Evolutionary conservation across 768 basidiomycete genomes (phyloP), one percentile per base, ranked within the genome.

Genomic region (Tulasnella sp.): DNA sequence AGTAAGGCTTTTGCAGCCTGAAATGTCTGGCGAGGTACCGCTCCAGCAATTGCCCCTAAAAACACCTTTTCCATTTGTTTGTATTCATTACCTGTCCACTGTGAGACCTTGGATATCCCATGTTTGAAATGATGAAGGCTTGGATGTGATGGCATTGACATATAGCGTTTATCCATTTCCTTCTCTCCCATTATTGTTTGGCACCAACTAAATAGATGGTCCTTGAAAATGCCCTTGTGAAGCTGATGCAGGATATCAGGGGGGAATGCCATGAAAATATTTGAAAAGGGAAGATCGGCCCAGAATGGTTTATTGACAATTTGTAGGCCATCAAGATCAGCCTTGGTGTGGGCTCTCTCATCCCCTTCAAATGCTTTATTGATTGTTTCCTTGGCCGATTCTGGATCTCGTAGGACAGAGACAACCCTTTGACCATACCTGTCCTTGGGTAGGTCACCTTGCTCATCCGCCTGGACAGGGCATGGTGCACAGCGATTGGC

Each of bases 401-500:
- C 39, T n/a, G 71, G 71, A 46, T 72, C 39, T 37, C 71, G 61
- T 10, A 29, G 26, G 37, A 40, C 13, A 37, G 71, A 72, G 13
- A 13, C 10, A 2, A 42, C n/a, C n/a, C 29, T 72, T n/a, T 20
- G 23, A 16, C 37, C 32, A 40, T 42, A 7, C 37, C n/a, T 29
- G 23, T 70, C 70, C 18, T 0, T 9, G 11, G 71, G 71, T 55
- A 75, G 18, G 20, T 81, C 81, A 10, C 81, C 82, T 1, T 79
- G 37, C 16, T 78, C 37, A 7, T 81, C 51, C 23, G 77, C 40
- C 6, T 35, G 26, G 20, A 80, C 75, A 9, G 29, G 20, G 70
- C 82, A 82, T 0, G 10, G 55, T 0, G 80, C 80, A 46, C 82
- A 82, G 18, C 69, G 44, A 32, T 76, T 81, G n/a, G 78, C 40